phyloP scores from a whole-genome alignment of 73 alveolate species.

The Durusdinium trenchii region DNA sequence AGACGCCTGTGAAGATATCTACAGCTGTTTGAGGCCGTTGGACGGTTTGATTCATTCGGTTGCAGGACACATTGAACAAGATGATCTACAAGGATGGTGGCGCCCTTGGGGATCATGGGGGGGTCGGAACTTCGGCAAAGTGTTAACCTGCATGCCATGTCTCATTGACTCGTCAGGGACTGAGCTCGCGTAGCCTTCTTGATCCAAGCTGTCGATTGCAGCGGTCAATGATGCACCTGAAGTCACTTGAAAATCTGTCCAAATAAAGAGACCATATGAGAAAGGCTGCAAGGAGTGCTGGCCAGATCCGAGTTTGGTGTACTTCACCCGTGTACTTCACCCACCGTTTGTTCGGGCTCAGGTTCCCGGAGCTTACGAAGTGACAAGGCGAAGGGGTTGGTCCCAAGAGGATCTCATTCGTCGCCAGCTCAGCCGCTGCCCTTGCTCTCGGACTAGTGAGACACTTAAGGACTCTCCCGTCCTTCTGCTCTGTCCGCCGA shows the following conservation, averaged over 20 bases:
- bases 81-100: conserved; percentile 82
- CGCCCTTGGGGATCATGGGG: neutral
- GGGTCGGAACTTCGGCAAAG: neutral
- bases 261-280: neutral
- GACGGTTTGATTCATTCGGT: neutral
- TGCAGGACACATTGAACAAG: conserved; percentile 71
- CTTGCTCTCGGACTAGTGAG: neutral
- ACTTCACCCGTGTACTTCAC: neutral
- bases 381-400: conserved; percentile 48
- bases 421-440: neutral
- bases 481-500: neutral
- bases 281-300: neutral
- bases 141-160: neutral
- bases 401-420: conserved; percentile 83
- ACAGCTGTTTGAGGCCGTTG: neutral
- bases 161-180: neutral
- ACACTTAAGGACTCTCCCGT: neutral
- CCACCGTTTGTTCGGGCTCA: neutral
- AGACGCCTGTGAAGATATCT: too few relatives aligned
- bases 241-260: too few relatives aligned
- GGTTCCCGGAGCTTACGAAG: conserved; percentile 67
- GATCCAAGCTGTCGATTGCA: too few relatives aligned
- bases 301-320: neutral
- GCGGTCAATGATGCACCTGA: too few relatives aligned
- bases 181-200: too few relatives aligned